A percentile compares a stretch with the other conserved stretches of the same genome.
Evolutionary conservation across 2,329 filamentous ascomycete genomes (phyloP).

Genomic region (Phialocephala subalpina): DNA sequence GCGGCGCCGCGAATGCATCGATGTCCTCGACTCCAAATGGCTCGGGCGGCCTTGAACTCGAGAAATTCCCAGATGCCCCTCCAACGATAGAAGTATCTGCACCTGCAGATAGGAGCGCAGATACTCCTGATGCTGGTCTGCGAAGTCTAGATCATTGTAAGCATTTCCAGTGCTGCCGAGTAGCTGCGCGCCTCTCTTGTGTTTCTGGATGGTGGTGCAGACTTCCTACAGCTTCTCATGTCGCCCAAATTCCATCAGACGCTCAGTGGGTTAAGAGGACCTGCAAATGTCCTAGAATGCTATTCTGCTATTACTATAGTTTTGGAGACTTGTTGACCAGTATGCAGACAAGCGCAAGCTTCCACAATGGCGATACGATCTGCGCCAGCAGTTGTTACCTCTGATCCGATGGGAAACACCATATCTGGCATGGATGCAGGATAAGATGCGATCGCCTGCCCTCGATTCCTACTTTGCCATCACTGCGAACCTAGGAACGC

Average conservation of each 20-base stretch:
- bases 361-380: constrained; percentile 85
- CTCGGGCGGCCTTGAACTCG: constrained; percentile 41
- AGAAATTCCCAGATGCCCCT: constrained; percentile 41
- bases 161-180: constrained; percentile 11
- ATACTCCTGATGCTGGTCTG: constrained; percentile 75
- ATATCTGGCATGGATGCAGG: constrained; percentile 88
- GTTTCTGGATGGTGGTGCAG: background rate
- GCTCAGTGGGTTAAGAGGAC: too few relatives aligned
- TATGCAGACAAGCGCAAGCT: constrained; percentile 79
- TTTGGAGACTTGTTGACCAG: background rate
- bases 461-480: constrained; percentile 98
- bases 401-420: constrained; percentile 95
- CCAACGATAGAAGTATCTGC: constrained; percentile 40
- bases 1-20: constrained; percentile 41
- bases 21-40: constrained; percentile 46
- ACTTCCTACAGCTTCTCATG: background rate
- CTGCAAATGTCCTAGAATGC: background rate
- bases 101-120: constrained; percentile 27
- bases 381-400: constrained; percentile 84
- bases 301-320: background rate
- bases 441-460: constrained; percentile 78
- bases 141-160: constrained; percentile 81
- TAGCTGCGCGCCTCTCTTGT: background rate
- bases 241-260: too few relatives aligned
- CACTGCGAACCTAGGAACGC: constrained; percentile 94